These are phyloP conservation scores for Scedosporium boydii DNA, from an alignment of 2,329 filamentous ascomycete species.

Conservation along the genomic window DNA sequence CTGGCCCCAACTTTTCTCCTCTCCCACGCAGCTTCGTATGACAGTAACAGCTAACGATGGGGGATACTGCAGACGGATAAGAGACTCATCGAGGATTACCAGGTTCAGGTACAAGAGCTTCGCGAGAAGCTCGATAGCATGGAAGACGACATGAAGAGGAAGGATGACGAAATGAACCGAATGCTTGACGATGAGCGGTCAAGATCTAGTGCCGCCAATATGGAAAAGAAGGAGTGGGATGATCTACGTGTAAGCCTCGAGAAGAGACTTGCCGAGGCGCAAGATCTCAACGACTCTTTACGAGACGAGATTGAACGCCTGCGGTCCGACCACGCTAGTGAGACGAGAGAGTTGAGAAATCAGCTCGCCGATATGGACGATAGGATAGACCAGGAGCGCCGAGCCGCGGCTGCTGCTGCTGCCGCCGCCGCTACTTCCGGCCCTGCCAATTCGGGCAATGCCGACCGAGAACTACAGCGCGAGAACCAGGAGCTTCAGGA, in stretches of 20 bases:
- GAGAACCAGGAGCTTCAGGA: conserved; percentile 62
- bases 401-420: background rate
- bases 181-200: conserved; percentile 51
- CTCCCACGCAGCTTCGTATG: too few species aligned
- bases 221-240: conserved; percentile 63
- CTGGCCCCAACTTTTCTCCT: background rate
- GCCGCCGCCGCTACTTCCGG: too few species aligned
- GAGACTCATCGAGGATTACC: conserved; percentile 69
- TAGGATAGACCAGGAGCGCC: background rate
- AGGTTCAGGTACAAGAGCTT: conserved; percentile 65
- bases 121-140: conserved; percentile 64
- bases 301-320: conserved; percentile 70
- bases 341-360: conserved; percentile 52
- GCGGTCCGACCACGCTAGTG: conserved; percentile 55
- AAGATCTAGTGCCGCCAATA: conserved; percentile 37
- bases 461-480: conserved; percentile 47
- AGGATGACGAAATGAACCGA: conserved; percentile 59
- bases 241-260: conserved; percentile 60
- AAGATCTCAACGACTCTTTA: conserved; percentile 69
- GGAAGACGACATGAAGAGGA: conserved; percentile 59
- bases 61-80: conserved; percentile 35
- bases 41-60: background rate
- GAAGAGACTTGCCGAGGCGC: conserved; percentile 61
- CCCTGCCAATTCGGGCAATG: conserved; percentile 16
- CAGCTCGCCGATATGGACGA: conserved; percentile 49